Conservation (phyloP, 2,329 filamentous ascomycete genomes). For the Triangularia setosa region DNA sequence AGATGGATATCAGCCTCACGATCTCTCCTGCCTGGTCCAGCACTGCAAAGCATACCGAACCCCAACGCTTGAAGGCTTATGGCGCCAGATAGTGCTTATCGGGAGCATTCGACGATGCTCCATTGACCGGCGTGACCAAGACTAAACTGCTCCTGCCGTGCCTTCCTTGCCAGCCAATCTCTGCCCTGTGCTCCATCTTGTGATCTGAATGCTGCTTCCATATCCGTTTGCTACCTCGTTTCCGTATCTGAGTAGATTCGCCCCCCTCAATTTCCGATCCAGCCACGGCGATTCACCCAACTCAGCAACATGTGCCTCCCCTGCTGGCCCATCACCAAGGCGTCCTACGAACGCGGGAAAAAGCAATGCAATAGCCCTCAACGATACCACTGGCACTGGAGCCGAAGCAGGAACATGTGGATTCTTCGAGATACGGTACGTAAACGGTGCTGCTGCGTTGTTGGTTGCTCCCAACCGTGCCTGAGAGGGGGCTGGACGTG, state of each 20-base stretch:
- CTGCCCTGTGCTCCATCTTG: neutral
- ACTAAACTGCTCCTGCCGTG: neutral
- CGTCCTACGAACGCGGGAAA: conserved; percentile 42
- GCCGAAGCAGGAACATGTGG: conserved; percentile 39
- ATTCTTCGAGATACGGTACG: conserved; percentile 37
- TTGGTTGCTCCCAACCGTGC: neutral
- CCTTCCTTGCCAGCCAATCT: neutral
- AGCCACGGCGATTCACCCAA: neutral
- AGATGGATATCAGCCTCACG: too few relatives aligned
- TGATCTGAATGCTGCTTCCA: neutral
- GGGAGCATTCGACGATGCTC: neutral
- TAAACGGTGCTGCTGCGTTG: neutral
- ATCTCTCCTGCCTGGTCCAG: too few relatives aligned
- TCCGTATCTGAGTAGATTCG: neutral
- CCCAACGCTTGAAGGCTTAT: neutral
- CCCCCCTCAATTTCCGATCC: neutral
- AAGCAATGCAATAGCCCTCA: conserved; percentile 33
- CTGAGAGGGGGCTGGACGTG: neutral
- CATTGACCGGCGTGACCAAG: neutral
- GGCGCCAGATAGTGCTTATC: neutral
- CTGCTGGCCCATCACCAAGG: conserved; percentile 47
- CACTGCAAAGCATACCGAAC: too few relatives aligned
- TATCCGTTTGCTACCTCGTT: neutral
- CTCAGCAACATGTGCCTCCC: conserved; percentile 47
- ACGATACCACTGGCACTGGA: conserved; percentile 30